Percentiles rank a stretch among this genome's conserved stretches.
Evolutionary conservation across 768 basidiomycete species (phyloP).

Genomic region (Goffeauzyma gilvescens): DNA sequence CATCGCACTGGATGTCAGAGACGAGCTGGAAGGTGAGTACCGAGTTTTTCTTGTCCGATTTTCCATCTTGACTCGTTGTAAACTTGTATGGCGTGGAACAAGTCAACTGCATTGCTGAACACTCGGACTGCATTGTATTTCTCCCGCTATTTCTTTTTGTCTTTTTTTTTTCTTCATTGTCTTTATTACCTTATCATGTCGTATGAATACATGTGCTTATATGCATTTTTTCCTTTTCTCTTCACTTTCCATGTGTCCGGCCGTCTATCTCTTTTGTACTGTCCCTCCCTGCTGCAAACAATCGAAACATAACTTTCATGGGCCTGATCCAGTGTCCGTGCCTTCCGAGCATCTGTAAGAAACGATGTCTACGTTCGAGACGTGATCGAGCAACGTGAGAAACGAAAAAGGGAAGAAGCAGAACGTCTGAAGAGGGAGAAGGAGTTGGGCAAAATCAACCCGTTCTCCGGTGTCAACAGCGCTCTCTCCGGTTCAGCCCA

Average conservation of each 20-base stretch:
- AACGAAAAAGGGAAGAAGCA: slow-evolving; percentile 14
- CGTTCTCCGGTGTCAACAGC: slow-evolving; percentile 15
- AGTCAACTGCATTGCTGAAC: too few species aligned
- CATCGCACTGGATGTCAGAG: slow-evolving; percentile 20
- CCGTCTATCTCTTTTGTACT: background rate
- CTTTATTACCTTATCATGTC: too few species aligned
- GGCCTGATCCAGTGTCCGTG: slow-evolving; percentile 18
- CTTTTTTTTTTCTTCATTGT: too few species aligned
- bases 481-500: too few species aligned
- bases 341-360: slow-evolving; percentile 24
- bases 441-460: slow-evolving; percentile 24
- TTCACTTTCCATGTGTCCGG: background rate
- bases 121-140: too few species aligned
- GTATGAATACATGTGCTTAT: slow-evolving; percentile 4
- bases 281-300: too few species aligned
- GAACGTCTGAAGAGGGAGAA: slow-evolving; percentile 12
- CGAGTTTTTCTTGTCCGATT: too few species aligned
- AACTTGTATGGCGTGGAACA: too few species aligned
- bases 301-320: too few species aligned
- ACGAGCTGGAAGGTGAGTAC: slow-evolving; percentile 20
- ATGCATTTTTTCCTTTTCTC: background rate
- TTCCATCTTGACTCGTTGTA: too few species aligned
- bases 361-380: slow-evolving; percentile 29
- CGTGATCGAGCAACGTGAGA: slow-evolving; percentile 19
- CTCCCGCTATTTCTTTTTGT: too few species aligned